These are phyloP conservation scores for Aspergillus sp. DNA, from an alignment of 2,329 filamentous ascomycete genomes.

Conservation along the genomic window DNA sequence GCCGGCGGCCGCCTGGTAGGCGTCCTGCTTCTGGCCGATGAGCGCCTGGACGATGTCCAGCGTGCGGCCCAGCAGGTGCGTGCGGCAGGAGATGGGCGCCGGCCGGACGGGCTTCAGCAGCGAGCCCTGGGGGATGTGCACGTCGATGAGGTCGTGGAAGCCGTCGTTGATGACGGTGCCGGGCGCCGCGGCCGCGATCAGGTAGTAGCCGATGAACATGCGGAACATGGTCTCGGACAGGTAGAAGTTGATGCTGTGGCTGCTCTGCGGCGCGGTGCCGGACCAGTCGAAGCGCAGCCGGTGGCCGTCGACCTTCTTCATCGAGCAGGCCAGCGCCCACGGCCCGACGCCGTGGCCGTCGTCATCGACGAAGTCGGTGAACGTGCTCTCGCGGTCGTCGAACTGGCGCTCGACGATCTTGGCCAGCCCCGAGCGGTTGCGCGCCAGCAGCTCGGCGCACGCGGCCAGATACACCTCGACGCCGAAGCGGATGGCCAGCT, in stretches of 20 bases:
- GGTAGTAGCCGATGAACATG: slow-evolving; percentile 43
- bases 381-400: slow-evolving; percentile 33
- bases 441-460: slow-evolving; percentile 37
- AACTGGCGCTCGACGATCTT: slow-evolving; percentile 42
- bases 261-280: slow-evolving; percentile 42
- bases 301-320: slow-evolving; percentile 35
- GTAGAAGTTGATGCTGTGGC: slow-evolving; percentile 43
- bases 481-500: slow-evolving; percentile 40
- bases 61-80: slow-evolving; percentile 41
- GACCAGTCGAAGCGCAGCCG: slow-evolving; percentile 43
- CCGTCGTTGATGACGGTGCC: slow-evolving; percentile 45
- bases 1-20: slow-evolving; percentile 42
- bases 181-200: slow-evolving; percentile 43
- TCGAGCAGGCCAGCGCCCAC: slow-evolving; percentile 41
- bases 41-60: slow-evolving; percentile 46
- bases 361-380: slow-evolving; percentile 45
- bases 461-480: slow-evolving; percentile 40
- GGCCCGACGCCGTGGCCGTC: slow-evolving; percentile 41
- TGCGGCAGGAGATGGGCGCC: slow-evolving; percentile 41
- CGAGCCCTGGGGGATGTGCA: slow-evolving; percentile 39
- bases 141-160: slow-evolving; percentile 44
- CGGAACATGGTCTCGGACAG: slow-evolving; percentile 45
- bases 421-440: slow-evolving; percentile 39
- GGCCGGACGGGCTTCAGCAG: slow-evolving; percentile 42
- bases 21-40: slow-evolving; percentile 41